These are phyloP conservation scores for Aspergillus tamarii DNA, from an alignment of 2,329 filamentous ascomycete genomes.

Conservation along the genomic window DNA sequence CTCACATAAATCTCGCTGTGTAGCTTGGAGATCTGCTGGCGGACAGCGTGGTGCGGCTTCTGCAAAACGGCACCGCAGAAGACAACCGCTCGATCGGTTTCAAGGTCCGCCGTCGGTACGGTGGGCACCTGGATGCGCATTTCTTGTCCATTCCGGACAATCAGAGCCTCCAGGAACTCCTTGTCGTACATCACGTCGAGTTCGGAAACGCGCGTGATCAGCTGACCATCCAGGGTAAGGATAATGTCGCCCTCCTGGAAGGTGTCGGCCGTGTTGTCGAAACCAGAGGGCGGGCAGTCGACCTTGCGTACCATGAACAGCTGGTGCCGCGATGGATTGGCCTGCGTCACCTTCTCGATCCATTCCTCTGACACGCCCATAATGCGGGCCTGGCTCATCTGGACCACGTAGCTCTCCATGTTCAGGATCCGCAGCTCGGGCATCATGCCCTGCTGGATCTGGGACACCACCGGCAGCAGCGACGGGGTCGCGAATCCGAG, in stretches of 20 bases:
- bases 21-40: constrained; percentile 95
- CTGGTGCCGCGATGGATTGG: constrained; percentile 91
- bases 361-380: constrained; percentile 97
- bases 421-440: constrained; percentile 89
- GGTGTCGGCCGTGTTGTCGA: constrained; percentile 55
- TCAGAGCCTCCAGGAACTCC: constrained; percentile 77
- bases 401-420: constrained; percentile 90
- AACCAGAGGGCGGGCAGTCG: constrained; percentile 58
- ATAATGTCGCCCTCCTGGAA: constrained; percentile 91
- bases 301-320: constrained; percentile 98
- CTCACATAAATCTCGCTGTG: constrained; percentile 97
- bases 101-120: constrained; percentile 83
- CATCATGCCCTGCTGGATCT: constrained; percentile 77
- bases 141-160: constrained; percentile 83
- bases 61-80: constrained; percentile 96
- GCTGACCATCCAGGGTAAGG: constrained; percentile 83
- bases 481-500: constrained; percentile 88
- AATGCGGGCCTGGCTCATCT: constrained; percentile 94
- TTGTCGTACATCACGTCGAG: constrained; percentile 96
- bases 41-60: constrained; percentile 90
- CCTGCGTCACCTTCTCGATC: constrained; percentile 86
- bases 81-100: constrained; percentile 87
- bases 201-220: constrained; percentile 91
- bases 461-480: constrained; percentile 81
- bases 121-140: constrained; percentile 78